phyloP scores from a whole-genome alignment of 768 basidiomycete species.

The Termitomyces bulborhizus region DNA sequence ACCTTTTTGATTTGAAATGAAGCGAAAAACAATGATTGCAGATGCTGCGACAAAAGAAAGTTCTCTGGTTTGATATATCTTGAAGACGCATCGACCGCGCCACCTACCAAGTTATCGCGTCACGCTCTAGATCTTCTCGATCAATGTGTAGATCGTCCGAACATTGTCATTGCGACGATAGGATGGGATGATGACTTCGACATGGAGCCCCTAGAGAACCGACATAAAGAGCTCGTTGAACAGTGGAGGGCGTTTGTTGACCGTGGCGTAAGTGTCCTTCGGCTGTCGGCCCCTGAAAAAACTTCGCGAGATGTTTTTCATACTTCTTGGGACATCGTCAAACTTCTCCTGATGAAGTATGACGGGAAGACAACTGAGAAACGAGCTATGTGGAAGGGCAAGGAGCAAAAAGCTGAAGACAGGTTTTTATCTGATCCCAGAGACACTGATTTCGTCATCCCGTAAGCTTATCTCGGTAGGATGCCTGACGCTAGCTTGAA shows the following conservation, averaged over 20 bases:
- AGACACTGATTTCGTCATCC: slow-evolving; percentile 8
- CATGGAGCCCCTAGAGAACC: background rate
- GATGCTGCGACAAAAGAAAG: slow-evolving; percentile 3
- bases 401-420: slow-evolving; percentile 7
- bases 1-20: background rate
- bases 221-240: slow-evolving; percentile 7
- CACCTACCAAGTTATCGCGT: slow-evolving; percentile 2
- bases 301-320: slow-evolving; percentile 6
- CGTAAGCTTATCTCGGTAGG: background rate
- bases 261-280: slow-evolving; percentile 10
- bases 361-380: background rate
- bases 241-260: slow-evolving; percentile 9
- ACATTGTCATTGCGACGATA: slow-evolving; percentile 5
- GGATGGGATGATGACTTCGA: slow-evolving; percentile 5
- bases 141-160: slow-evolving; percentile 3
- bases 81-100: background rate
- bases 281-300: slow-evolving; percentile 2
- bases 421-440: slow-evolving; percentile 3
- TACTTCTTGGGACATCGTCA: slow-evolving; percentile 7
- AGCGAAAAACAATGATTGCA: background rate
- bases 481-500: background rate
- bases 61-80: slow-evolving; percentile 11
- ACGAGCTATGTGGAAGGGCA: slow-evolving; percentile 6
- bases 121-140: slow-evolving; percentile 4
- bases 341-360: slow-evolving; percentile 4